phyloP scores from a whole-genome alignment of 306 rosid genomes.

The Luffa aegyptiaca region DNA sequence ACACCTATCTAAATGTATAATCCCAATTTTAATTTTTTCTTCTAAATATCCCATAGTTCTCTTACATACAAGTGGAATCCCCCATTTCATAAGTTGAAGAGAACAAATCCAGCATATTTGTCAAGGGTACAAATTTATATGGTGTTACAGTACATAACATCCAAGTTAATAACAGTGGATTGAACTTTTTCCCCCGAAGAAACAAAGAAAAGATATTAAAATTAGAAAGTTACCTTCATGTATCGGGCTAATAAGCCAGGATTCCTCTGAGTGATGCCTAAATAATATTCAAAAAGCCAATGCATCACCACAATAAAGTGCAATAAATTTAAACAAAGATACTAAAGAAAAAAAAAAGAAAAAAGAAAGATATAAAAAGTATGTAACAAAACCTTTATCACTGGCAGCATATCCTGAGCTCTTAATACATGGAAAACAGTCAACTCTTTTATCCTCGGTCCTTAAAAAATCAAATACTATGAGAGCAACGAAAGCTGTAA shows the following conservation, averaged over 20 bases:
- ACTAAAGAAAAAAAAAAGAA: neutral
- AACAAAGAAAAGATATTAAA: neutral
- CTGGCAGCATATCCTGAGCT: slow-evolving; percentile 38
- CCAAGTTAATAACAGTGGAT: neutral
- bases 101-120: neutral
- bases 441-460: slow-evolving; percentile 83
- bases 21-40: neutral
- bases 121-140: neutral
- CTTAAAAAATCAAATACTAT: slow-evolving; percentile 75
- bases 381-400: slow-evolving; percentile 50
- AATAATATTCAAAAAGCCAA: slow-evolving; percentile 9
- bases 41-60: neutral
- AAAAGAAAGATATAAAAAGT: neutral
- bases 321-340: neutral
- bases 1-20: neutral
- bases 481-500: slow-evolving; percentile 89
- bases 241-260: slow-evolving; percentile 72
- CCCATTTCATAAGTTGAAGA: neutral
- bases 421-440: slow-evolving; percentile 87
- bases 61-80: neutral
- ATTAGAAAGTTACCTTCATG: slow-evolving; percentile 65
- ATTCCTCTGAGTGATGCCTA: slow-evolving; percentile 55
- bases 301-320: neutral
- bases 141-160: neutral
- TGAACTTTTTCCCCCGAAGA: neutral